phyloP scores from a whole-genome alignment of 805 yeast genomes.

The Wickerhamomyces mucosus region DNA sequence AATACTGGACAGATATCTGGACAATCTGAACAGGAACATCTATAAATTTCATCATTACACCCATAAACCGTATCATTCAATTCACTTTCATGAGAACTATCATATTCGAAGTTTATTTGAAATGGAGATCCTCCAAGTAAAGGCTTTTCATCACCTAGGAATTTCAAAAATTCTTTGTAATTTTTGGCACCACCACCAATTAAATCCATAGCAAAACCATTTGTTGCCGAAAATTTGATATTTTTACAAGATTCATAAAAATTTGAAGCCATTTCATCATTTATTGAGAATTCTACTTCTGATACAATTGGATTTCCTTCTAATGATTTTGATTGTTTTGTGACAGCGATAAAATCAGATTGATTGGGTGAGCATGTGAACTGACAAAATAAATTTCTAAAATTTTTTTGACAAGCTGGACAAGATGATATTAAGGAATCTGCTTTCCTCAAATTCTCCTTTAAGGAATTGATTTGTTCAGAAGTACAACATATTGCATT shows the following conservation, averaged over 20 bases:
- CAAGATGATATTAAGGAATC: conserved; percentile 79
- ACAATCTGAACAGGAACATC: conserved; percentile 91
- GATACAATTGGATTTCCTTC: conserved; percentile 50
- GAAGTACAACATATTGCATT: conserved; percentile 60
- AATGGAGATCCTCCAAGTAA: conserved; percentile 91
- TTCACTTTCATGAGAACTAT: conserved; percentile 10
- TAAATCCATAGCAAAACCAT: conserved; percentile 93
- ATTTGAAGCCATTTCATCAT: conserved; percentile 45
- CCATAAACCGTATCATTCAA: conserved; percentile 13
- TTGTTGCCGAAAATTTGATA: conserved; percentile 88
- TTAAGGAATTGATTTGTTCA: conserved; percentile 49
- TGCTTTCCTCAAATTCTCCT: conserved; percentile 58
- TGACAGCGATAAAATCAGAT: conserved; percentile 61
- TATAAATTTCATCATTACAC: conserved; percentile 57
- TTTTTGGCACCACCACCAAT: conserved; percentile 95
- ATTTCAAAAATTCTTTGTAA: conserved; percentile 66
- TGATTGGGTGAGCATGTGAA: conserved; percentile 90
- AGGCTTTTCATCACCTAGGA: conserved; percentile 92
- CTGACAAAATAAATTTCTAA: conserved; percentile 72
- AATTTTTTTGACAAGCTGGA: conserved; percentile 88
- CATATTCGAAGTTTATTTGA: conserved; percentile 71
- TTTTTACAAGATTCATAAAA: conserved; percentile 82
- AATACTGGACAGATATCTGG: conserved; percentile 67
- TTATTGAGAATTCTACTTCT: conserved; percentile 58
- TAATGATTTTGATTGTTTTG: conserved; percentile 37